Evolutionary conservation across 306 rosid species (phyloP), one percentile per base, ranked within the genome.

Genomic region (Corylus avellana): DNA sequence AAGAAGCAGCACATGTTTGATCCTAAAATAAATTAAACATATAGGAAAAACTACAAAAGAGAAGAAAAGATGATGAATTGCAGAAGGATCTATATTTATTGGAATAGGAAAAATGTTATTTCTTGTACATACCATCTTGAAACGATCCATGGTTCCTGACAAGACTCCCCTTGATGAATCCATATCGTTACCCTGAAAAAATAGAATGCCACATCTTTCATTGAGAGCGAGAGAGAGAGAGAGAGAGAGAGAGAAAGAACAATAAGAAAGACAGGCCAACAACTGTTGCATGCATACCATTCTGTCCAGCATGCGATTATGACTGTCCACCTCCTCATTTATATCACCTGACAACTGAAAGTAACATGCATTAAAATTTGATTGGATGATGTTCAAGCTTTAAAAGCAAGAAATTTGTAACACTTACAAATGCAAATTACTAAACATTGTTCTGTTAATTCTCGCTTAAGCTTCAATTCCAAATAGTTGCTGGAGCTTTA

Each of bases 311-410:
- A 92, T 78, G 66, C 86, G 98, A 85, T 94, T 94, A 83, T 94
- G 98, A 77, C 58, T 80, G 62, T 92, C 98, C 86, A 92, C 97
- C 84, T 94, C 98, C 85, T 94, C 98, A 70, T 94, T 73, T 85
- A 94, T 91, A 83, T 94, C 98, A 39, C 98, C 97, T 39, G 98
- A 91, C 89, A 94, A 80, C 98, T 94, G 93, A 87, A 73, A 83
- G 83, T 72, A 71, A 79, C 25, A 81, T 14, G 72, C 66, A 85
- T 84, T 18, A 81, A 66, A 10, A 75, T 57, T 67, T 32, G 39
- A 58, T 20, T 10, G 16, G 80, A 44, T 6, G 20, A 27, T 53
- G n/a, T 39, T 59, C 73, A 46, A 37, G 68, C 78, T 32, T 54
- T 75, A 42, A 78, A 42, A 27, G 10, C 27, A 51, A 37, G 51